Conservation (phyloP, 306 rosid genomes). For the Lagenaria siceraria region DNA sequence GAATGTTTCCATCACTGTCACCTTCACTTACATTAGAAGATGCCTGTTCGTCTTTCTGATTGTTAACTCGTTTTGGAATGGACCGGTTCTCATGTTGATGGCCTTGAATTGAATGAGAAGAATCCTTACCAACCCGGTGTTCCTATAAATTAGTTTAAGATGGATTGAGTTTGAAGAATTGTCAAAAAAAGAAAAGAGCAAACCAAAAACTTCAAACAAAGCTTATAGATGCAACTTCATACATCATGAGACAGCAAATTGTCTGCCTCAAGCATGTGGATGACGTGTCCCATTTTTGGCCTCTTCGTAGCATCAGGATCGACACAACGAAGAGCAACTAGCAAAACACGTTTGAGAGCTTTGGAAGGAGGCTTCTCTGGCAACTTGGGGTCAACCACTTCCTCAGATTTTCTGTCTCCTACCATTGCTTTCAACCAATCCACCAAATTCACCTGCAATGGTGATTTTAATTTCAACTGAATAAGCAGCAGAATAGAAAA, state of each 20-base stretch:
- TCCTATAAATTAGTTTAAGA: conserved; percentile 35
- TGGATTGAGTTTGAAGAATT: not conserved
- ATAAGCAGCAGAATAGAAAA: conserved; percentile 6
- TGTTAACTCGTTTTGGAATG: conserved; percentile 27
- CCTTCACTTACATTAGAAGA: conserved; percentile 44
- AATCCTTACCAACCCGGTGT: conserved; percentile 34
- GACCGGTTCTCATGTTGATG: conserved; percentile 27
- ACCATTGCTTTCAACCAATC: conserved; percentile 93
- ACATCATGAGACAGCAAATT: conserved; percentile 69
- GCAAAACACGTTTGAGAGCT: conserved; percentile 70
- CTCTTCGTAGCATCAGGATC: conserved; percentile 93
- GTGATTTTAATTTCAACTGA: conserved; percentile 3
- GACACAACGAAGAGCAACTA: conserved; percentile 91
- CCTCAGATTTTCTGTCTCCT: conserved; percentile 73
- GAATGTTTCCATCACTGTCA: conserved; percentile 28
- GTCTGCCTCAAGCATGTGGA: conserved; percentile 98
- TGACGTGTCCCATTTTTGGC: conserved; percentile 94
- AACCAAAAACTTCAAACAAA: not conserved
- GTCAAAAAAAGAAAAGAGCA: not conserved
- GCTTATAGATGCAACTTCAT: conserved; percentile 10
- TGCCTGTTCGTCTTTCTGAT: conserved; percentile 35
- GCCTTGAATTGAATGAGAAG: conserved; percentile 27
- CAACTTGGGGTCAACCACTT: conserved; percentile 78
- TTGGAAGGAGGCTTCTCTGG: conserved; percentile 77
- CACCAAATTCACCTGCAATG: conserved; percentile 65